These are phyloP conservation scores for Penicillium sclerotigenum DNA, from an alignment of 2,329 filamentous ascomycete species.

Conservation along the genomic window DNA sequence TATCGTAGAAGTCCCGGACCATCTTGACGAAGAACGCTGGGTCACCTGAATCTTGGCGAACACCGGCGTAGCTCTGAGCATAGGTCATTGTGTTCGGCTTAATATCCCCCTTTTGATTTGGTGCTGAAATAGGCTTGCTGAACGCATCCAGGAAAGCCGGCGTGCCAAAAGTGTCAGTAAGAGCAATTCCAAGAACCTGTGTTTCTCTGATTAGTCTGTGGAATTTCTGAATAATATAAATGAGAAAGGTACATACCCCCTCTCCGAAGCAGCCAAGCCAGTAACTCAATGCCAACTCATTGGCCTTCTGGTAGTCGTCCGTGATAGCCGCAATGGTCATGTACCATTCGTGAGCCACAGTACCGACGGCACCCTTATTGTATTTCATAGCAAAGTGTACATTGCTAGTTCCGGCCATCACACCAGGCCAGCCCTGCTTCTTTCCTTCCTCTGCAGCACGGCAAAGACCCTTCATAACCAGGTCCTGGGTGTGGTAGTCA, in stretches of 20 bases:
- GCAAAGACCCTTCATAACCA: slow-evolving; percentile 84
- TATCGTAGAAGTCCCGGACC: slow-evolving; percentile 78
- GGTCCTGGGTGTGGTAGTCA: slow-evolving; percentile 90
- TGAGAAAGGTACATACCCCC: slow-evolving; percentile 47
- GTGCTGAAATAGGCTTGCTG: slow-evolving; percentile 57
- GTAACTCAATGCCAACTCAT: slow-evolving; percentile 77
- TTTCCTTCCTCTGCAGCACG: slow-evolving; percentile 70
- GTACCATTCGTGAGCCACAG: slow-evolving; percentile 97
- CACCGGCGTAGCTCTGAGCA: slow-evolving; percentile 76
- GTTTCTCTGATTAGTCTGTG: neutral
- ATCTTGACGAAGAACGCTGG: slow-evolving; percentile 73
- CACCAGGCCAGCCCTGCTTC: slow-evolving; percentile 64
- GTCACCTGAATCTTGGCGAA: slow-evolving; percentile 88
- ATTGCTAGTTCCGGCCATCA: slow-evolving; percentile 86
- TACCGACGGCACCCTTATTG: slow-evolving; percentile 78
- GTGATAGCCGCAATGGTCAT: slow-evolving; percentile 96
- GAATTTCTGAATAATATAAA: neutral
- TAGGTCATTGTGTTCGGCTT: slow-evolving; percentile 56
- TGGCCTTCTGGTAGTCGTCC: slow-evolving; percentile 78
- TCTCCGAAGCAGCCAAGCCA: slow-evolving; percentile 92
- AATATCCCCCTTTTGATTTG: slow-evolving; percentile 36
- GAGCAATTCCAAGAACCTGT: slow-evolving; percentile 75
- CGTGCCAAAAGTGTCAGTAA: slow-evolving; percentile 97
- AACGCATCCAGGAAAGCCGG: slow-evolving; percentile 84
- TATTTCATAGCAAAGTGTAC: slow-evolving; percentile 96